Evolutionary conservation across 2,329 filamentous ascomycete genomes (phyloP).

Genomic region (Daldinia sp.): DNA sequence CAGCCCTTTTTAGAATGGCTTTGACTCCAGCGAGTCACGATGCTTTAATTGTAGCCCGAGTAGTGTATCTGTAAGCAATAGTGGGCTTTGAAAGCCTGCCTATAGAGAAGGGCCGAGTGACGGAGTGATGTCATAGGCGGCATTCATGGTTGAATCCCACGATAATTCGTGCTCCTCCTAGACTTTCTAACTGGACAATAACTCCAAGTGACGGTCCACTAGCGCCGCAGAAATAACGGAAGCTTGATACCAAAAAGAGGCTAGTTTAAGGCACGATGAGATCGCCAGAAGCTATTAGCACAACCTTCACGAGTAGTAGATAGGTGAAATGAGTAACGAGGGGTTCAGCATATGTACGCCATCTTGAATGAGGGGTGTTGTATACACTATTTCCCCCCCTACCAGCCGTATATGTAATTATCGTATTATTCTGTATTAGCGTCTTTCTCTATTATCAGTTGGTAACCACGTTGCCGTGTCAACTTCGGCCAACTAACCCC

Average conservation of each 20-base stretch:
- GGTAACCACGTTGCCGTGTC: constrained; percentile 3
- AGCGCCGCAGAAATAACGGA: constrained; percentile 25
- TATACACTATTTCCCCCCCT: background rate
- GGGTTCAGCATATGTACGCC: background rate
- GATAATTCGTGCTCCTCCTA: constrained; percentile 15
- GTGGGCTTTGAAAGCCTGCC: constrained; percentile 21
- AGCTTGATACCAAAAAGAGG: constrained; percentile 25
- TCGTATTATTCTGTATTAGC: constrained; percentile 7
- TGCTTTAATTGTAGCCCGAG: constrained; percentile 21
- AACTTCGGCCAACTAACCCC: constrained; percentile 19
- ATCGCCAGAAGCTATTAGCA: constrained; percentile 39
- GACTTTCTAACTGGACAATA: constrained; percentile 23
- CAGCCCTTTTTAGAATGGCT: constrained; percentile 14
- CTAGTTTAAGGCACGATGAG: constrained; percentile 38
- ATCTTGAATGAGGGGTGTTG: constrained; percentile 25
- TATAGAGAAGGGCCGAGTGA: constrained; percentile 28
- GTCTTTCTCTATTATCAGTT: constrained; percentile 10
- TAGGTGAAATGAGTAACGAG: background rate
- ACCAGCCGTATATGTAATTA: constrained; percentile 12
- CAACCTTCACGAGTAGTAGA: constrained; percentile 27
- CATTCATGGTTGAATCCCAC: constrained; percentile 28
- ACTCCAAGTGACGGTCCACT: constrained; percentile 12
- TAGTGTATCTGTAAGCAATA: constrained; percentile 23
- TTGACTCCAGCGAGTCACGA: constrained; percentile 22
- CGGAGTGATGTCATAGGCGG: constrained; percentile 34